Evolutionary conservation across 2,329 filamentous ascomycete genomes (phyloP), one percentile per base, ranked within the genome.

Genomic region (Diaporthe sp.): DNA sequence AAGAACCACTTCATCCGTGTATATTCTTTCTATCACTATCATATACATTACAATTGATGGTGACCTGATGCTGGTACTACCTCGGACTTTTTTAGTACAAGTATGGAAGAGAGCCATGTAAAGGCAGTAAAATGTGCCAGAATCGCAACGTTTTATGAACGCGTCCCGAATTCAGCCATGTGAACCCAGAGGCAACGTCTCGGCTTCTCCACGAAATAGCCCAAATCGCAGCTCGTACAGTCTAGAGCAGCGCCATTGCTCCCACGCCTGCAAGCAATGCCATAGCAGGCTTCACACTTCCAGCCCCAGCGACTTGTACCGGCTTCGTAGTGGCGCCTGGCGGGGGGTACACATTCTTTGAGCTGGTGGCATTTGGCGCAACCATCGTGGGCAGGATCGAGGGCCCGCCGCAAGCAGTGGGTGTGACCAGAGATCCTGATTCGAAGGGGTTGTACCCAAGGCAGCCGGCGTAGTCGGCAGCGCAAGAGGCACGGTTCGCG

Each of bases 201-300:
- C n/a, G 15, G 10, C 1, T 28, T 8, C 1, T 9, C 5, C 7
- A 9, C 2, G 42, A 0, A 62, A 19, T 34, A 2, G 42, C 42
- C 42, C 10, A 34, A n/a, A 8, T 15, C 42, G 1, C 25, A 25
- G 42, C 12, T 2, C 15, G 19, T 19, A n/a, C 4, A 34, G 17
- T n/a, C 28, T 67, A 67, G 61, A 67, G 61, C 25, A 67, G 19
- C 19, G 61, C 61, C 2, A 49, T 10, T 17, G 61, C 42, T 34
- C 61, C 61, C 2, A 67, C 42, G 10, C 42, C 61, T 7, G 42
- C 61, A 34, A 67, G 61, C 61, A 67, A 12, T 1, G 61, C 61
- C 61, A 67, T 67, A 15, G 28, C 42, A 10, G 61, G 61, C 61
- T 67, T 67, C 19, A 67, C 34, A 17, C 37, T 67, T 49, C 42